Evolutionary conservation across 2,329 filamentous ascomycete species (phyloP).

Genomic region (Cercospora janseana): DNA sequence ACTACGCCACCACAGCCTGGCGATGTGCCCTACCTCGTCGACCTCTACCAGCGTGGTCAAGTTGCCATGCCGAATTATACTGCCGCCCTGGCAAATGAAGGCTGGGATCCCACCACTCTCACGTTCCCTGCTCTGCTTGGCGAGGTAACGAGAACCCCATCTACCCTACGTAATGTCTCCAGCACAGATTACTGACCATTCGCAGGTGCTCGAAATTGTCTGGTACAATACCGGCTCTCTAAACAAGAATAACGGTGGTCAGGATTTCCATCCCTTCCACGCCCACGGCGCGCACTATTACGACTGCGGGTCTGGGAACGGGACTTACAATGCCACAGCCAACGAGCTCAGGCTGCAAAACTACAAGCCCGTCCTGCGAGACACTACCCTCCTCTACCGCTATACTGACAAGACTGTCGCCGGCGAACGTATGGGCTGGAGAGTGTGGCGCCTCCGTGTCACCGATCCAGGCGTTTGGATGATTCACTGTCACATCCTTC

Average conservation of each 20-base stretch:
- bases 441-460: constrained; percentile 59
- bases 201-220: constrained; percentile 44
- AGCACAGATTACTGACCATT: constrained; percentile 32
- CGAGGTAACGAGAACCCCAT: constrained; percentile 53
- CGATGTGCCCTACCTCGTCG: constrained; percentile 51
- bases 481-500: constrained; percentile 60
- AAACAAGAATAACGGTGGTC: constrained; percentile 33
- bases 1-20: constrained; percentile 21
- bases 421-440: constrained; percentile 54
- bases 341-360: constrained; percentile 48
- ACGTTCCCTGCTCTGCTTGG: constrained; percentile 56
- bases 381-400: constrained; percentile 56
- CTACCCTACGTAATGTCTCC: background rate
- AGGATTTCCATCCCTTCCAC: constrained; percentile 55
- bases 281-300: constrained; percentile 55
- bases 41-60: constrained; percentile 52
- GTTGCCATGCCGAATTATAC: constrained; percentile 53
- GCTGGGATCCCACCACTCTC: constrained; percentile 54
- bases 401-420: constrained; percentile 48
- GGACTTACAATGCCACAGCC: constrained; percentile 51
- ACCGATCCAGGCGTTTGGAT: constrained; percentile 56
- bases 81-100: constrained; percentile 50
- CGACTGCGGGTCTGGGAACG: constrained; percentile 55
- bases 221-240: constrained; percentile 39
- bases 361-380: constrained; percentile 44